Evolutionary conservation across 257 asterid species (phyloP), one percentile per base, ranked within the genome.

Genomic region (Gentiana dahurica): DNA sequence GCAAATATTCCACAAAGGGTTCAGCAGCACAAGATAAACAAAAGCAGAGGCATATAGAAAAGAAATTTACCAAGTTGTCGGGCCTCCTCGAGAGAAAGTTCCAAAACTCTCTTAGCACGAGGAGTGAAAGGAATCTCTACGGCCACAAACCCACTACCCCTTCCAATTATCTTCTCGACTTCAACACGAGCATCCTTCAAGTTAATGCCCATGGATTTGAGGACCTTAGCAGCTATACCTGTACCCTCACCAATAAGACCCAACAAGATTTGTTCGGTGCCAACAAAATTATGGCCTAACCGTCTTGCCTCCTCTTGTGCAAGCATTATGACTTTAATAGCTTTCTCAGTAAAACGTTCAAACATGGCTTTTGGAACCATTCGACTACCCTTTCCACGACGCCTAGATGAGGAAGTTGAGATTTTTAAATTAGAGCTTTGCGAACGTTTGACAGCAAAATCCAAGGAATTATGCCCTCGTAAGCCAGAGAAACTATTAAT

Each of bases 171-270:
- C 70, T 91, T 91, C 77, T 91, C 98, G 60, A 91, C 98, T 74
- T 91, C 98, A 4, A 87, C 96, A 63, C 98, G 98, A 4, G 98
- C 98, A 62, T 85, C 96, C 73, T 91, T 91, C 75, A 91, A 87
- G 73, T 85, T 91, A 50, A 91, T 83, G 64, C 98, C 98, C 96
- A 87, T 87, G 38, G 95, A 82, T 78, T 91, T 91, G 41, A 91
- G 87, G 56, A 91, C 98, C 84, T 91, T 91, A 15, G 98, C 98
- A 71, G 98, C 98, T 63, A 91, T 91, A 39, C 98, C 98, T 44
- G 98, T 91, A 59, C 98, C 98, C 79, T 91, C 98, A 12, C 98
- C 98, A 50, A 91, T 85, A 49, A 91, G 96, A 48, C 98, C 98
- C 61, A 91, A 66, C 66, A 91, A 67, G 62, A 91, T 87, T 78